These are phyloP conservation scores for Podaxis carcinomalis DNA, from an alignment of 768 basidiomycete genomes.

Conservation along the genomic window DNA sequence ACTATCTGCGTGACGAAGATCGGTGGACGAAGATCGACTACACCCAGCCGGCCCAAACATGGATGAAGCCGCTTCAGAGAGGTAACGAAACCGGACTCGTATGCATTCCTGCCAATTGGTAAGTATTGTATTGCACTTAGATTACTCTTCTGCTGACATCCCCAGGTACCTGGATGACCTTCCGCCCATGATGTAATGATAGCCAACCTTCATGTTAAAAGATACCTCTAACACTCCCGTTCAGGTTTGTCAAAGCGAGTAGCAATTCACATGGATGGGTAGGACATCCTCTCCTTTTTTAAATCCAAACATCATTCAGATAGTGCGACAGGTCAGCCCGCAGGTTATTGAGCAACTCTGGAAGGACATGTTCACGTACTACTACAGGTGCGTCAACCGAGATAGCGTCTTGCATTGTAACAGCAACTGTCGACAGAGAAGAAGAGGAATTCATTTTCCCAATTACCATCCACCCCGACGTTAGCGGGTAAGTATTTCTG, in stretches of 20 bases:
- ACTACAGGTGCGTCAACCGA: slow-evolving; percentile 41
- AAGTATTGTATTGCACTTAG: not conserved
- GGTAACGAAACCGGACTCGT: slow-evolving; percentile 60
- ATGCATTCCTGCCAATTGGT: slow-evolving; percentile 72
- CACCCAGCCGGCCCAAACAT: slow-evolving; percentile 46
- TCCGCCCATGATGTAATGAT: slow-evolving; percentile 63
- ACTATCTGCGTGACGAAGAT: slow-evolving; percentile 65
- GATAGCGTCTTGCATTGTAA: slow-evolving; percentile 2
- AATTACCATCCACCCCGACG: slow-evolving; percentile 77
- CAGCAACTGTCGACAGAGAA: slow-evolving; percentile 31
- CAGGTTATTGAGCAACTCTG: slow-evolving; percentile 67
- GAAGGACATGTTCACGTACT: slow-evolving; percentile 72
- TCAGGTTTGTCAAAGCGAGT: slow-evolving; percentile 65
- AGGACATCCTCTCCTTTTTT: slow-evolving; percentile 1
- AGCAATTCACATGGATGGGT: slow-evolving; percentile 75
- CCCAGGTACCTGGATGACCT: slow-evolving; percentile 68
- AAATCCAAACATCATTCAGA: not conserved
- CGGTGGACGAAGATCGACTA: slow-evolving; percentile 74
- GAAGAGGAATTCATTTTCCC: slow-evolving; percentile 69
- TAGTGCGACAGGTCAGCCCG: slow-evolving; percentile 46
- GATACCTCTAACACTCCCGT: not conserved
- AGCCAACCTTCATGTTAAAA: not conserved
- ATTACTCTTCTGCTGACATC: not conserved
- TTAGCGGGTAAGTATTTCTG: slow-evolving; percentile 48
- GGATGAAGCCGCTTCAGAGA: slow-evolving; percentile 70